Evolutionary conservation across 179 eudicot species (phyloP).

Genomic region (Beta corolliflora): DNA sequence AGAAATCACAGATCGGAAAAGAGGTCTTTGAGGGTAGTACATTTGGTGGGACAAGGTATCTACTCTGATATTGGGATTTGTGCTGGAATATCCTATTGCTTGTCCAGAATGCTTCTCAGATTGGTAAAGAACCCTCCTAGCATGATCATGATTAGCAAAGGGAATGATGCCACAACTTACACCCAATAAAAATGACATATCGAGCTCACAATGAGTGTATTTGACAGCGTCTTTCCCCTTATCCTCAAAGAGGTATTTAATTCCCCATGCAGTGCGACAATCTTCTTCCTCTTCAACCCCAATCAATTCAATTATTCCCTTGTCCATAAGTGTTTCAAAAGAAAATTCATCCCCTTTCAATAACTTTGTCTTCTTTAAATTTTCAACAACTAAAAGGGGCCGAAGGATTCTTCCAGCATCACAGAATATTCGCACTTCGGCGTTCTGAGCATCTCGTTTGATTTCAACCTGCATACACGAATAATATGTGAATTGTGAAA

Average conservation of each 20-base stretch:
- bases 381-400: slow-evolving; percentile 82
- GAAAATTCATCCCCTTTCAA: slow-evolving; percentile 61
- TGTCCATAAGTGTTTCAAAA: slow-evolving; percentile 69
- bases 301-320: slow-evolving; percentile 76
- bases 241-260: slow-evolving; percentile 55
- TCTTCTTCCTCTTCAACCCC: slow-evolving; percentile 97
- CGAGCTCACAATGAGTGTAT: slow-evolving; percentile 92
- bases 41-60: slow-evolving; percentile 85
- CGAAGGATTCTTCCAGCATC: slow-evolving; percentile 92
- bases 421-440: slow-evolving; percentile 80
- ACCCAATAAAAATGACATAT: slow-evolving; percentile 79
- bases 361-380: slow-evolving; percentile 55
- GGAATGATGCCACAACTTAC: slow-evolving; percentile 87
- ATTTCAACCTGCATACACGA: slow-evolving; percentile 62
- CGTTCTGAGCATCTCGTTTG: slow-evolving; percentile 62
- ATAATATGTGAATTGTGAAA: neutral
- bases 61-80: slow-evolving; percentile 74
- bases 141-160: slow-evolving; percentile 92
- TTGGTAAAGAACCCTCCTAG: slow-evolving; percentile 87
- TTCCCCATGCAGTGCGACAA: slow-evolving; percentile 86
- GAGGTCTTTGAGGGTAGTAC: slow-evolving; percentile 88
- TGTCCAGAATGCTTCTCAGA: slow-evolving; percentile 93
- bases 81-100: slow-evolving; percentile 81
- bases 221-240: slow-evolving; percentile 42
- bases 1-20: slow-evolving; percentile 76